Base-by-base conservation (phyloP, 192 early-diverging fungal genomes). In the Coemansia sp. region DNA sequence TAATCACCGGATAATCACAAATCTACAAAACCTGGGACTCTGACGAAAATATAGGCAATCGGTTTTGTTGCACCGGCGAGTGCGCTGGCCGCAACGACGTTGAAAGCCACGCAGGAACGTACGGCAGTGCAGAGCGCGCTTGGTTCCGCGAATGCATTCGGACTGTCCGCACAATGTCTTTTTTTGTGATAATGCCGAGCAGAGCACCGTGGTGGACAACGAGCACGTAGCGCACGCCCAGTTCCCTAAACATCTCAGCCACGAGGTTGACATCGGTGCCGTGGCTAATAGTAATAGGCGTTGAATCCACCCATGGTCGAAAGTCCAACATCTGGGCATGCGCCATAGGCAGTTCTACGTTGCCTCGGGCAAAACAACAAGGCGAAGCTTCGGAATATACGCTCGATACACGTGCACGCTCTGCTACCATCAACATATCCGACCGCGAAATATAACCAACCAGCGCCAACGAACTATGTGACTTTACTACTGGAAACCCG, bases 401-500 rank as follows among this genome's bases (percentile, higher is more conserved):
- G 35, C 56, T 65, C 23, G 65, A 73, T 0, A 2, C 19, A 0
- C 39, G 45, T 2, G 70, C 70, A 0, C 79, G 71, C 24, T 64
- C 66, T 2, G 61, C 64, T 0, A 65, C 69, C 73, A 82, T 65
- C 25, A 49, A 49, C 49, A 91, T 50, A 29, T 90, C 87, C 0
- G 86, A 76, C 17, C 87, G 76, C 12, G 80, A 79, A 21, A 93
- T 88, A 66, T 91, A 94, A 2, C 92, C 92, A 1, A 87, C 74
- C 7, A 94, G 62, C 54, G 75, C 70, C 76, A 87, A 82, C 15
- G 89, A 82, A 17, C 82, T 61, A 1, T 57, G n/a, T 2, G 84
- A 83, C 39, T 84, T 67, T 23, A 94, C 85, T 0, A 93, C 82
- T 0, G 92, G 92, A 38, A 88, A 92, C 3, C 93, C 93, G n/a